Conservation (phyloP, 148 eudicot genomes). For the Chenopodium berlandieri region DNA sequence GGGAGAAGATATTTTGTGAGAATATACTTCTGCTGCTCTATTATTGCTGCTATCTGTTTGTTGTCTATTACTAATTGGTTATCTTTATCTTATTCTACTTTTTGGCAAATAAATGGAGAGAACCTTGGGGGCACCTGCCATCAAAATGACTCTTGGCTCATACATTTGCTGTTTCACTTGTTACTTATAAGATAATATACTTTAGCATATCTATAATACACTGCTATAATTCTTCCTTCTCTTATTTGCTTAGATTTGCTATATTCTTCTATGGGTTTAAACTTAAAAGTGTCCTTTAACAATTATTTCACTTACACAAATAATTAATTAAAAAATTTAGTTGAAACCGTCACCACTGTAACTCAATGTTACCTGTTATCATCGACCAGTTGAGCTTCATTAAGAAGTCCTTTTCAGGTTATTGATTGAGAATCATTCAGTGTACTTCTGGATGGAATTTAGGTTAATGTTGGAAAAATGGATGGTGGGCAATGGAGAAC, state of each 20-base stretch:
- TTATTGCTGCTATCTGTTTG: not conserved
- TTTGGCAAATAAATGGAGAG: not conserved
- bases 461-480: conserved; percentile 12
- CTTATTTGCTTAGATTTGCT: no score
- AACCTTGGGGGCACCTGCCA: not conserved
- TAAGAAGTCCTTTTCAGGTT: not conserved
- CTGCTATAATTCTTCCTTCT: not conserved
- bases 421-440: conserved; percentile 1
- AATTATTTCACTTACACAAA: not conserved
- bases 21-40: conserved; percentile 17
- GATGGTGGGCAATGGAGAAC: conserved; percentile 30
- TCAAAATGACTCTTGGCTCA: not conserved
- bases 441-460: conserved; percentile 3
- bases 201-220: not conserved
- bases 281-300: not conserved
- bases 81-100: not conserved
- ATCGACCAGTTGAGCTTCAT: not conserved
- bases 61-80: not conserved
- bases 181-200: not conserved
- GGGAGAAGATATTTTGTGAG: conserved; percentile 7
- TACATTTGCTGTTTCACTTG: not conserved
- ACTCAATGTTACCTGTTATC: not conserved
- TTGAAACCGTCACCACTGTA: not conserved
- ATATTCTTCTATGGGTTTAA: no score
- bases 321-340: not conserved